These are phyloP conservation scores for Eragrostis tef DNA, from an alignment of 202 grass and related monocot species.

Conservation along the genomic window DNA sequence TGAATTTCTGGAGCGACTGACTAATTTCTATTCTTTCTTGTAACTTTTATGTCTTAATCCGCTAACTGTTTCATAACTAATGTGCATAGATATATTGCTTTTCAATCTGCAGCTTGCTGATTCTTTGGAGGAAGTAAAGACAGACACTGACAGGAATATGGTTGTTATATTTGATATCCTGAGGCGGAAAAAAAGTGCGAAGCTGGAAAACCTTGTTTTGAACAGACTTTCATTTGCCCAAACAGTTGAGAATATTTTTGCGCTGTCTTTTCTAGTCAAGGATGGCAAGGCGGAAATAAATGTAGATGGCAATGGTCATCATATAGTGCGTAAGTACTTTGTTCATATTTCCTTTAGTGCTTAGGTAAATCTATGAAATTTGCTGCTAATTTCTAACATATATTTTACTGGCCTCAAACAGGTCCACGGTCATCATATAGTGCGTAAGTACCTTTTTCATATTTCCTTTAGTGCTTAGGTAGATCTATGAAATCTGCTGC, in stretches of 20 bases:
- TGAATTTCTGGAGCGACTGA: neutral
- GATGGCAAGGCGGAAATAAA: conserved; percentile 86
- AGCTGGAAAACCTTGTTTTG: conserved; percentile 77
- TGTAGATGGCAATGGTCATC: conserved; percentile 62
- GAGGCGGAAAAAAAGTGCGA: conserved; percentile 64
- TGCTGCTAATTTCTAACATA: conserved; percentile 20
- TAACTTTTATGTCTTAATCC: conserved; percentile 1
- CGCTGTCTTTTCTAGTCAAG: conserved; percentile 91
- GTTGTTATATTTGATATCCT: conserved; percentile 72
- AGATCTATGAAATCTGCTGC: neutral
- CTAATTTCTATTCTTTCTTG: neutral
- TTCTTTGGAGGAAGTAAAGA: conserved; percentile 60
- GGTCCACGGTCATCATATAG: conserved; percentile 87
- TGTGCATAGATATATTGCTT: neutral
- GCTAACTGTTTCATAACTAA: neutral
- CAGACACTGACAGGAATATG: conserved; percentile 90
- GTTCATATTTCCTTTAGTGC: neutral
- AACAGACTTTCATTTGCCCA: conserved; percentile 88
- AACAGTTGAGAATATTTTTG: conserved; percentile 94
- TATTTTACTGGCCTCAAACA: conserved; percentile 45
- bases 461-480: neutral
- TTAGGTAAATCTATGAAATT: conserved; percentile 14
- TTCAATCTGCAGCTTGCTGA: conserved; percentile 62
- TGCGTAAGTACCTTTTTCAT: conserved; percentile 60
- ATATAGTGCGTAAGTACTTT: conserved; percentile 73